Conservation (phyloP, 2,329 filamentous ascomycete genomes). For the Hymenoscyphus repandus region DNA sequence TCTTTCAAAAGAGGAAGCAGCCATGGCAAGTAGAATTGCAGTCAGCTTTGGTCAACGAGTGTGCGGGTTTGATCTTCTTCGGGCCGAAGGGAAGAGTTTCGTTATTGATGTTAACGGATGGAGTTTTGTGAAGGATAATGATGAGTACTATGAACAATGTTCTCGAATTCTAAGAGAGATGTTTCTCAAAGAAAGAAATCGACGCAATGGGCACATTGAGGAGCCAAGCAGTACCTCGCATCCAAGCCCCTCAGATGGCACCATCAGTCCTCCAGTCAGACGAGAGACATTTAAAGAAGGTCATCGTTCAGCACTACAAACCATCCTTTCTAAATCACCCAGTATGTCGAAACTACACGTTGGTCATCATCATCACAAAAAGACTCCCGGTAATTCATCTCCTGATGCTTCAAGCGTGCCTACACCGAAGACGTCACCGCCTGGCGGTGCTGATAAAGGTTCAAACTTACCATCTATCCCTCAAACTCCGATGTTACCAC, state of each 20-base stretch:
- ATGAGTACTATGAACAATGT: slow-evolving; percentile 94
- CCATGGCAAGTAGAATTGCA: slow-evolving; percentile 85
- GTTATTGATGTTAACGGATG: slow-evolving; percentile 99
- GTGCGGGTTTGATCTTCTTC: slow-evolving; percentile 90
- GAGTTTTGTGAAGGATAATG: slow-evolving; percentile 99
- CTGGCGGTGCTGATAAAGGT: slow-evolving; percentile 18
- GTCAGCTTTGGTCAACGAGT: slow-evolving; percentile 90
- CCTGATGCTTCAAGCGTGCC: slow-evolving; percentile 35
- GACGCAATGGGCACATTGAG: slow-evolving; percentile 42
- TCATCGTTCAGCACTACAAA: slow-evolving; percentile 48
- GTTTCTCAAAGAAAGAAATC: slow-evolving; percentile 74
- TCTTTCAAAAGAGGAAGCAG: slow-evolving; percentile 71
- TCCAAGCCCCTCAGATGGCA: slow-evolving; percentile 13
- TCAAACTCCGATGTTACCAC: slow-evolving; percentile 23
- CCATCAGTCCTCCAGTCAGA: slow-evolving; percentile 11
- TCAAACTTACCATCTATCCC: slow-evolving; percentile 20
- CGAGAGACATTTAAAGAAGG: slow-evolving; percentile 32
- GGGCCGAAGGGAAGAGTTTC: slow-evolving; percentile 84
- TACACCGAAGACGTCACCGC: slow-evolving; percentile 28
- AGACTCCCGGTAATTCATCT: slow-evolving; percentile 37
- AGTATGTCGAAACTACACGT: slow-evolving; percentile 54
- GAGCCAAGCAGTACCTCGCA: slow-evolving; percentile 28
- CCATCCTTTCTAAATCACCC: slow-evolving; percentile 54
- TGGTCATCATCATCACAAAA: slow-evolving; percentile 37
- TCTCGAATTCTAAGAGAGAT: slow-evolving; percentile 81